Evolutionary conservation across 2,329 filamentous ascomycete genomes (phyloP), one percentile per base, ranked within the genome.

Genomic region (Diaporthe sp.): DNA sequence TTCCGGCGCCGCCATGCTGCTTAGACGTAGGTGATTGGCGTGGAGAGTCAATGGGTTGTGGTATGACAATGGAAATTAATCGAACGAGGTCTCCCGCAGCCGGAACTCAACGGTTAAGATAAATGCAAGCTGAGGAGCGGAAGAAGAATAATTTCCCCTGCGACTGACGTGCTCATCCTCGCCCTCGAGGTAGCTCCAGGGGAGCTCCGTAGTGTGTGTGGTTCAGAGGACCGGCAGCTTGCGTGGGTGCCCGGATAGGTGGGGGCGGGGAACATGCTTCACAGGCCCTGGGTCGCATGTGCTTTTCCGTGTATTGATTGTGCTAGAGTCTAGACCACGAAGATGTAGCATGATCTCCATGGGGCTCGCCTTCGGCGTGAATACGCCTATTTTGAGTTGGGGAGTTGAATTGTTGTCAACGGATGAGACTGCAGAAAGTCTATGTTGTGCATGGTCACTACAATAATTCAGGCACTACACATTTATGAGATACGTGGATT

Each of bases 251-350:
- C 55, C 74, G 76, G 78, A 67, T 39, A 42, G 74, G 77, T 77
- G 76, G 76, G 78, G 77, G 77, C 73, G 77, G 77, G 77, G 77
- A 77, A 75, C 55, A 58, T 12, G 25, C 46, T 44, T 37, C 46
- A 10, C 42, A 39, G 55, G 10, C 25, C 42, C 46, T 34, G 37
- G 44, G 46, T 34, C 12, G 25, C 37, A 61, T 49, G 34, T 37
- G 44, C 39, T 59, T 7, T 37, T 17, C 28, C 44, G 9, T 46
- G n/a, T 19, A 49, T 28, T 6, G 17, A 49, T 22, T 9, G 28
- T 37, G 4, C 39, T 22, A 49, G 25, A 2, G 7, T 15, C 34
- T 4, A 7, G 49, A 39, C 8, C 7, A 28, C 12, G 25, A 44
- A 8, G 15, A 9, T 46, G 25, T 9, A 31, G 59, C 7, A 17